Percentiles rank a stretch among this genome's conserved stretches.
Conservation (phyloP, 352 stramenopile species). For the Pythium chondricola region DNA sequence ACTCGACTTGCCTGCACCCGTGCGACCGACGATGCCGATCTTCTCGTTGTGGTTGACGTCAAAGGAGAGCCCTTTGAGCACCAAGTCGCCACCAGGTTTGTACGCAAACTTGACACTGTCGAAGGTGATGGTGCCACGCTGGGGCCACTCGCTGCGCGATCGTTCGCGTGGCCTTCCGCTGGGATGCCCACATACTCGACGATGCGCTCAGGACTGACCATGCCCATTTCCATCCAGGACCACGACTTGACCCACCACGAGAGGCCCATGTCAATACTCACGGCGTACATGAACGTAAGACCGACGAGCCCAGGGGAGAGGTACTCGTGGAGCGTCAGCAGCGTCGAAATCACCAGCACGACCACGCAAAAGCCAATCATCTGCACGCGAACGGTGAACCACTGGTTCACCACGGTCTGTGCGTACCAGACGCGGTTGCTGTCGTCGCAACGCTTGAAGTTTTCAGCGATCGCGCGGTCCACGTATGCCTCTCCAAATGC, state of each 20-base stretch:
- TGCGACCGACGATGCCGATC: slow-evolving; percentile 85
- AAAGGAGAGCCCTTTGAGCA: slow-evolving; percentile 55
- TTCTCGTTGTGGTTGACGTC: slow-evolving; percentile 36
- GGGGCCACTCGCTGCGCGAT: slow-evolving; percentile 43
- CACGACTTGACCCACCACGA: slow-evolving; percentile 54
- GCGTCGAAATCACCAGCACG: slow-evolving; percentile 24
- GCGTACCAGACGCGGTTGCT: slow-evolving; percentile 24
- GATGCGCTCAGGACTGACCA: slow-evolving; percentile 52
- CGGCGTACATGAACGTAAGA: slow-evolving; percentile 82
- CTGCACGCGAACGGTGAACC: slow-evolving; percentile 46
- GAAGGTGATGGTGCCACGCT: slow-evolving; percentile 60
- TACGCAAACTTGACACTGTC: slow-evolving; percentile 79
- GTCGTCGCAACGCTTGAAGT: slow-evolving; percentile 9
- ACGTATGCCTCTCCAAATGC: slow-evolving; percentile 22
- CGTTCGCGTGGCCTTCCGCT: slow-evolving; percentile 15
- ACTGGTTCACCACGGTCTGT: slow-evolving; percentile 25
- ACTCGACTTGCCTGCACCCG: too few species aligned
- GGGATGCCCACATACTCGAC: slow-evolving; percentile 35
- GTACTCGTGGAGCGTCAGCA: slow-evolving; percentile 24
- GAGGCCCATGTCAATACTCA: slow-evolving; percentile 74
- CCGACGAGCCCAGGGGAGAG: slow-evolving; percentile 61
- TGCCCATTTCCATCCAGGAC: slow-evolving; percentile 30
- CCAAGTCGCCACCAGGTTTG: slow-evolving; percentile 31
- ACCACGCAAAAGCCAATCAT: slow-evolving; percentile 37
- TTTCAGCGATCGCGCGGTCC: slow-evolving; percentile 15